A percentile compares a stretch with the other conserved stretches of the same genome.
Evolutionary conservation across 441 rosid genomes (phyloP).

Genomic region (Populus hybrid): DNA sequence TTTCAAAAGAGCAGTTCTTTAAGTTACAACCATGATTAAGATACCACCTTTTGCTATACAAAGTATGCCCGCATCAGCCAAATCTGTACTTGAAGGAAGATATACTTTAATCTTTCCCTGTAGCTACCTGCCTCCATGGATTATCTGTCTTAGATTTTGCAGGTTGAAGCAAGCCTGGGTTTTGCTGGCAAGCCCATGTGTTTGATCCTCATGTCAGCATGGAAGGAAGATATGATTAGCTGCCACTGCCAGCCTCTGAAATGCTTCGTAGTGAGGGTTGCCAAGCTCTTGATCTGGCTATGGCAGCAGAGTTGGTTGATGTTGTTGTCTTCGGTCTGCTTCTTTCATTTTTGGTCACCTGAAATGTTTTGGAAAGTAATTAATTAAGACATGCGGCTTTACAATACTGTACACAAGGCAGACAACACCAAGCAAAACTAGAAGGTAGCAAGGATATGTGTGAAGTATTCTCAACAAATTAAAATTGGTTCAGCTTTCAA

Average conservation of each 20-base stretch:
- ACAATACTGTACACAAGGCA: background rate
- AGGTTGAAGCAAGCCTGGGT: slow-evolving; percentile 16
- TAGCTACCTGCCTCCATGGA: slow-evolving; percentile 10
- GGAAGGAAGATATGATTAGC: slow-evolving; percentile 24
- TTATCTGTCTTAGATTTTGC: slow-evolving; percentile 10
- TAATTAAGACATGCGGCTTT: background rate
- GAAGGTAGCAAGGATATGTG: too few relatives aligned
- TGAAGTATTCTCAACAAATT: too few relatives aligned
- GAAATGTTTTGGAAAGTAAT: slow-evolving; percentile 16
- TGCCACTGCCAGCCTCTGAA: slow-evolving; percentile 47
- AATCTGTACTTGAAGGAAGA: slow-evolving; percentile 23
- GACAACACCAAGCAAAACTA: background rate
- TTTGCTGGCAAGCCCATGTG: slow-evolving; percentile 6
- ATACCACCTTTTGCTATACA: slow-evolving; percentile 24
- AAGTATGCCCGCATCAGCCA: background rate
- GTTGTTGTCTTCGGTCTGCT: slow-evolving; percentile 39
- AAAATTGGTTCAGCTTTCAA: background rate
- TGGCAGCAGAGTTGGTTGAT: slow-evolving; percentile 31
- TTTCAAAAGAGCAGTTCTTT: slow-evolving; percentile 24
- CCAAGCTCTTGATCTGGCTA: slow-evolving; percentile 66
- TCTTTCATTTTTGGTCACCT: slow-evolving; percentile 47
- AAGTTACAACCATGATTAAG: slow-evolving; percentile 22
- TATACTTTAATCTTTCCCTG: slow-evolving; percentile 8
- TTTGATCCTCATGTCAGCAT: slow-evolving; percentile 3
- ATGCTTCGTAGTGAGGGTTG: slow-evolving; percentile 90